Conservation (phyloP, 805 yeast genomes). For the Helenozyma baotianmanensis region DNA sequence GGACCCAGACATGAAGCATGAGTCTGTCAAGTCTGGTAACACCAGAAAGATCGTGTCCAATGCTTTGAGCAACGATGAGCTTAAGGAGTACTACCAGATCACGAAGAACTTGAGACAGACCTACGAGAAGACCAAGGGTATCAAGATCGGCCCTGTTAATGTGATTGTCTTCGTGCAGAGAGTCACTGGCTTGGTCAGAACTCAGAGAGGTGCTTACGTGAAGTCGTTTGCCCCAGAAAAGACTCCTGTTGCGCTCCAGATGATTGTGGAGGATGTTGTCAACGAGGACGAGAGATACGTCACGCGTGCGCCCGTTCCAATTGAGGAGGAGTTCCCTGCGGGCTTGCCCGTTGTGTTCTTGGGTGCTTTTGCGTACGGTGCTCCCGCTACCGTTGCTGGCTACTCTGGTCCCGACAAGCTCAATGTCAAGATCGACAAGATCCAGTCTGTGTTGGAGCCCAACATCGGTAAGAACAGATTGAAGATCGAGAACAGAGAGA, state of each 20-base stretch:
- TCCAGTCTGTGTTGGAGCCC: constrained; percentile 49
- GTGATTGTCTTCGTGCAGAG: constrained; percentile 67
- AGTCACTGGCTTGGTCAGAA: constrained; percentile 74
- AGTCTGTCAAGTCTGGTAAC: constrained; percentile 27
- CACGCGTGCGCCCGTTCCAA: constrained; percentile 70
- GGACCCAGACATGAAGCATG: constrained; percentile 51
- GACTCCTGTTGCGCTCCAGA: constrained; percentile 69
- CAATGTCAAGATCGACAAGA: constrained; percentile 45
- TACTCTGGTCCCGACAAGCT: constrained; percentile 41
- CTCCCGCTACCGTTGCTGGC: constrained; percentile 64
- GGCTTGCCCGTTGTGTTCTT: constrained; percentile 70
- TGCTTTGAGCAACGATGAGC: constrained; percentile 39
- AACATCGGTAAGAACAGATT: constrained; percentile 60
- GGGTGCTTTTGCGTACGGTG: constrained; percentile 86
- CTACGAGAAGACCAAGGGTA: constrained; percentile 57
- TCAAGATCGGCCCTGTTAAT: constrained; percentile 47
- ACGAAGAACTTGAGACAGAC: constrained; percentile 34
- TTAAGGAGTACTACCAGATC: constrained; percentile 41
- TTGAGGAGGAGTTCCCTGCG: constrained; percentile 77
- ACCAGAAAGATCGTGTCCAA: constrained; percentile 25
- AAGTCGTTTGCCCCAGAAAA: constrained; percentile 59
- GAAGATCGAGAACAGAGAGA: constrained; percentile 47
- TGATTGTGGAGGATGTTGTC: constrained; percentile 68
- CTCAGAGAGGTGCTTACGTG: constrained; percentile 63
- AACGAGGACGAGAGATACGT: constrained; percentile 70